Conservation (phyloP, 768 basidiomycete species). For the Coprinopsis strossmayeri region DNA sequence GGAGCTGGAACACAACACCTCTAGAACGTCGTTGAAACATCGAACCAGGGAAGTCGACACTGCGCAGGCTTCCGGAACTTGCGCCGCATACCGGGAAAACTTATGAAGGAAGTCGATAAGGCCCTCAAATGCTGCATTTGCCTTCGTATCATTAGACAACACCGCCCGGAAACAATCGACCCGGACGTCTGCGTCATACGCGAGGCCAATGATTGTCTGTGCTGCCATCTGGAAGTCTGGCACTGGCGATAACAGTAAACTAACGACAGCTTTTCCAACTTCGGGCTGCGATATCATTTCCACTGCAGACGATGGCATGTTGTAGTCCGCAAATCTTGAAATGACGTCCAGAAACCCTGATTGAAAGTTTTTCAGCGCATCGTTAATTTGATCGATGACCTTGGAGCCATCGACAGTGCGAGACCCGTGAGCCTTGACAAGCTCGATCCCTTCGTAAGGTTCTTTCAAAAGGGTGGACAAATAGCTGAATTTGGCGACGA, state of each 20-base stretch:
- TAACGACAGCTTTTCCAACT: constrained; percentile 53
- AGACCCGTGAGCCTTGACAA: constrained; percentile 18
- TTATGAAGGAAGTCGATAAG: constrained; percentile 59
- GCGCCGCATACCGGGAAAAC: constrained; percentile 56
- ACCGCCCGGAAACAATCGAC: constrained; percentile 82
- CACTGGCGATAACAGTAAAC: constrained; percentile 78
- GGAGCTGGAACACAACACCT: constrained; percentile 70
- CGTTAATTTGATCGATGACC: constrained; percentile 52
- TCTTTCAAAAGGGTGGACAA: constrained; percentile 52
- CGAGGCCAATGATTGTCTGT: constrained; percentile 74
- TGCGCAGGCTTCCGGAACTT: constrained; percentile 79
- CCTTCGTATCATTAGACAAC: constrained; percentile 57
- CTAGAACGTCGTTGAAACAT: constrained; percentile 89
- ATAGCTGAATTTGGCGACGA: constrained; percentile 57
- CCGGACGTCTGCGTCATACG: constrained; percentile 86
- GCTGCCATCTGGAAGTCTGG: constrained; percentile 68
- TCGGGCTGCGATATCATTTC: constrained; percentile 49
- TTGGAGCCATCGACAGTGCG: constrained; percentile 20
- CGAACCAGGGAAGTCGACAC: constrained; percentile 87
- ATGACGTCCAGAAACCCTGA: constrained; percentile 58
- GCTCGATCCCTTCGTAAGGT: constrained; percentile 37
- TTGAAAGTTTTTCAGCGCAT: constrained; percentile 48
- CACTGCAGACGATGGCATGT: constrained; percentile 41
- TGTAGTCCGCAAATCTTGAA: constrained; percentile 60
- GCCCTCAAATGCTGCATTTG: constrained; percentile 63